Percentiles rank a stretch among this genome's conserved stretches.
phyloP scores from a whole-genome alignment of 2,329 filamentous ascomycete species.

The Mycosphaerella sp. region DNA sequence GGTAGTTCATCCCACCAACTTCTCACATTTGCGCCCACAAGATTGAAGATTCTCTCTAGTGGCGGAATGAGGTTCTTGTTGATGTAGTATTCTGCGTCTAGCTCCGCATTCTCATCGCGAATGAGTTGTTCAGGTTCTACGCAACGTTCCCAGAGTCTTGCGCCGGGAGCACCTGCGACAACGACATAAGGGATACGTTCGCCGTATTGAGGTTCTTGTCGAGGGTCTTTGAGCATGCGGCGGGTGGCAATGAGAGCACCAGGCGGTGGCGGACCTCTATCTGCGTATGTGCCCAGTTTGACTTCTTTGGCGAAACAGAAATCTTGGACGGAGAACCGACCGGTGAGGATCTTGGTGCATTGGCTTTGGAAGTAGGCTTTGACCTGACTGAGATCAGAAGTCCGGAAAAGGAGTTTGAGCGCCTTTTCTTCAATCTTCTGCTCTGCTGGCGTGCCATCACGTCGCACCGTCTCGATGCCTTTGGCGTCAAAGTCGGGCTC shows the following conservation, averaged over 20 bases:
- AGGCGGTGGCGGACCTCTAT: conserved; percentile 70
- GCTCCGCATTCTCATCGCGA: conserved; percentile 64
- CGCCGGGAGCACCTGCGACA: conserved; percentile 76
- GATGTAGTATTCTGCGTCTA: conserved; percentile 97
- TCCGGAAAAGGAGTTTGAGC: conserved; percentile 81
- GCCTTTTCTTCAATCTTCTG: conserved; percentile 96
- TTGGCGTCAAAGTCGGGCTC: conserved; percentile 94
- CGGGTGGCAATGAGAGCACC: conserved; percentile 83
- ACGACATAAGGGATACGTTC: conserved; percentile 95
- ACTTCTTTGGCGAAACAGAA: conserved; percentile 96
- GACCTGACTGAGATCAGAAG: conserved; percentile 78
- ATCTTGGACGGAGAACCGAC: conserved; percentile 82
- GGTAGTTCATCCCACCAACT: conserved; percentile 97
- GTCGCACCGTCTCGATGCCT: conserved; percentile 92
- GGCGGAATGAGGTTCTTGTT: conserved; percentile 92
- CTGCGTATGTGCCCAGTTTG: conserved; percentile 78
- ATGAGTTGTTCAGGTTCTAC: conserved; percentile 81
- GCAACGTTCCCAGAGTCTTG: conserved; percentile 79
- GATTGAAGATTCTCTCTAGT: conserved; percentile 90
- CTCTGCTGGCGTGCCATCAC: conserved; percentile 89
- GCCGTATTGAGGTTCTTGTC: conserved; percentile 87
- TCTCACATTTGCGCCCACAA: conserved; percentile 84
- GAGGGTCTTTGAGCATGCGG: conserved; percentile 77
- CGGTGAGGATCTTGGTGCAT: conserved; percentile 87
- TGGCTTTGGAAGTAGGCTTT: conserved; percentile 87